These are phyloP conservation scores for Colletotrichum endophyticum DNA, from an alignment of 2,329 filamentous ascomycete genomes.

Conservation along the genomic window DNA sequence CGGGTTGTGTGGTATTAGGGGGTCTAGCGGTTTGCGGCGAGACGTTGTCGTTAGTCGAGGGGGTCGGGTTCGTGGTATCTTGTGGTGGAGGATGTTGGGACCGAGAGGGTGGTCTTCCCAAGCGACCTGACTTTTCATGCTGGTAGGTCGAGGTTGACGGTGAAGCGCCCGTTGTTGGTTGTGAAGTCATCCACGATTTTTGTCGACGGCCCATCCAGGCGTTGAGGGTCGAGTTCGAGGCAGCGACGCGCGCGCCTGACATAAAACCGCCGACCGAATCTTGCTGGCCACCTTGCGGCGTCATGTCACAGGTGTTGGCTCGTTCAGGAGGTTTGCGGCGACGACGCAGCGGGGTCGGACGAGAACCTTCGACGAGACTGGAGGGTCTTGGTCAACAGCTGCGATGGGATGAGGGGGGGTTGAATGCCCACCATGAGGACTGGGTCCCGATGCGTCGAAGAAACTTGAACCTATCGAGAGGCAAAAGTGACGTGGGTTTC, in stretches of 20 bases:
- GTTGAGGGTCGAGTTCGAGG: slow-evolving; percentile 46
- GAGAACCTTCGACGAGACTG: slow-evolving; percentile 15
- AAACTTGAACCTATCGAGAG: neutral
- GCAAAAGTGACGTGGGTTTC: neutral
- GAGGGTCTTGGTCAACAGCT: neutral
- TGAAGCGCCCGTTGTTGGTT: neutral
- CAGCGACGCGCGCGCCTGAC: slow-evolving; percentile 34
- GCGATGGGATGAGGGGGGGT: neutral
- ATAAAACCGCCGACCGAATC: neutral
- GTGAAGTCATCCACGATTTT: slow-evolving; percentile 33
- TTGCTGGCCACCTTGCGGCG: neutral
- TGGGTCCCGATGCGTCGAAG: neutral
- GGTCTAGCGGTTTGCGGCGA: neutral
- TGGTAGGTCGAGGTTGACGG: neutral
- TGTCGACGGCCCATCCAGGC: slow-evolving; percentile 39
- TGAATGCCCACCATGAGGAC: slow-evolving; percentile 15
- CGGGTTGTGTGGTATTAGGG: neutral
- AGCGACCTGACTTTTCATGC: neutral
- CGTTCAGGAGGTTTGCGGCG: slow-evolving; percentile 7
- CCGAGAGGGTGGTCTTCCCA: neutral
- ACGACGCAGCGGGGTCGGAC: neutral
- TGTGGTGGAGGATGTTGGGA: neutral
- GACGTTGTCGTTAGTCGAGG: neutral
- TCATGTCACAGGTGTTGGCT: neutral
- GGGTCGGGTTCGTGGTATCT: neutral